Conservation (phyloP, 768 basidiomycete genomes). For the Naganishia onofrii region DNA sequence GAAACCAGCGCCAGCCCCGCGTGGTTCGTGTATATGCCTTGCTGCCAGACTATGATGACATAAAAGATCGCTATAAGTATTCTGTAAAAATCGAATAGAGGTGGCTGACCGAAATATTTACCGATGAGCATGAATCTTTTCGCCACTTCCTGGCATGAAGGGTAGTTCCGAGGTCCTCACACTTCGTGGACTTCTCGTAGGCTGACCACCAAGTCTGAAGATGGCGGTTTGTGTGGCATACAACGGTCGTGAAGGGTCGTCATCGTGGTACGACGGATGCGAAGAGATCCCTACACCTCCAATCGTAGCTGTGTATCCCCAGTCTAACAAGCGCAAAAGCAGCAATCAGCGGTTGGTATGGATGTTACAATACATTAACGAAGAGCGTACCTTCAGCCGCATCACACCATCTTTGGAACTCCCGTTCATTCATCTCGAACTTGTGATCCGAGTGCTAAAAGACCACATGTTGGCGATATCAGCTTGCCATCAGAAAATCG, state of each 20-base stretch:
- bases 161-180: conserved; percentile 47
- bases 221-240: conserved; percentile 51
- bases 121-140: conserved; percentile 42
- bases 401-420: conserved; percentile 41
- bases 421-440: conserved; percentile 51
- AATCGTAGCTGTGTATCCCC: conserved; percentile 46
- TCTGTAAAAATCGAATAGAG: too few relatives aligned
- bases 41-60: conserved; percentile 30
- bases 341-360: background rate
- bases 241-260: conserved; percentile 41
- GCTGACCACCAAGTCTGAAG: conserved; percentile 43
- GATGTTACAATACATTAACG: background rate
- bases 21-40: conserved; percentile 15
- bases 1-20: conserved; percentile 14
- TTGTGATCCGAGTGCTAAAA: conserved; percentile 47
- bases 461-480: background rate
- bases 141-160: conserved; percentile 46
- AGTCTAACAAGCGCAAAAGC: conserved; percentile 16
- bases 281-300: conserved; percentile 48
- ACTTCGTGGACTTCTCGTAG: conserved; percentile 47
- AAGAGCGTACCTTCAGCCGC: conserved; percentile 26
- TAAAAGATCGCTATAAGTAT: too few relatives aligned
- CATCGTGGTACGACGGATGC: conserved; percentile 43
- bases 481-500: too few relatives aligned
- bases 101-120: background rate